phyloP scores from a whole-genome alignment of 1,284 basidiomycete species.

The Cryptococcus sp. region DNA sequence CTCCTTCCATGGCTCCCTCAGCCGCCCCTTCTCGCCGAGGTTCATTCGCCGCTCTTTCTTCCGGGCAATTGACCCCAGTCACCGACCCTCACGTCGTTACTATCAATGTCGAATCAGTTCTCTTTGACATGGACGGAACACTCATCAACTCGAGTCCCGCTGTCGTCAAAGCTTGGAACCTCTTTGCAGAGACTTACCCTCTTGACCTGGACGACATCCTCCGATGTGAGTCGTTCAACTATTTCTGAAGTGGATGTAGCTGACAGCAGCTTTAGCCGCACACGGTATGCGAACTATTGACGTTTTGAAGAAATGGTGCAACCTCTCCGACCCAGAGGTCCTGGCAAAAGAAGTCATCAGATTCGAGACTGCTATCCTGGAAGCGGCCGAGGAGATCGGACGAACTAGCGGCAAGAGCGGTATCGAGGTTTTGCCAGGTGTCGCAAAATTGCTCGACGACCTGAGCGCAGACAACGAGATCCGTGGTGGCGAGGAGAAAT shows the following conservation, averaged over 20 bases:
- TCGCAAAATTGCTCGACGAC: slow-evolving; percentile 44
- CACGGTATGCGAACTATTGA: slow-evolving; percentile 53
- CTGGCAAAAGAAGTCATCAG: slow-evolving; percentile 49
- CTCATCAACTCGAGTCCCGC: slow-evolving; percentile 51
- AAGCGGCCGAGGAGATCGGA: slow-evolving; percentile 48
- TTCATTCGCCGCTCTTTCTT: slow-evolving; percentile 35
- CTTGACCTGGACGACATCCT: slow-evolving; percentile 52
- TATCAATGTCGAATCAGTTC: slow-evolving; percentile 52
- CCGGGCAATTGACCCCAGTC: slow-evolving; percentile 68
- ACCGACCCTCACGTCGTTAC: slow-evolving; percentile 63
- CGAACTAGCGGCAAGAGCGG: slow-evolving; percentile 38
- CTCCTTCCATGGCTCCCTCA: slow-evolving; percentile 29
- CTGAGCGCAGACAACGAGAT: slow-evolving; percentile 38
- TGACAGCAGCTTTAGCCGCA: slow-evolving; percentile 26
- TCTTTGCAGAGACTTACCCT: slow-evolving; percentile 47
- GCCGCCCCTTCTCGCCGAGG: slow-evolving; percentile 28
- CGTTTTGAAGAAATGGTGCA: slow-evolving; percentile 52
- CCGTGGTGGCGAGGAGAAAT: slow-evolving; percentile 48
- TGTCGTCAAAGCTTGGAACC: slow-evolving; percentile 52
- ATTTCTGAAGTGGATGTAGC: not conserved
- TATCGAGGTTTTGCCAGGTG: slow-evolving; percentile 53
- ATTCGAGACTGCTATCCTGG: slow-evolving; percentile 52
- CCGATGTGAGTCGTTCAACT: slow-evolving; percentile 25
- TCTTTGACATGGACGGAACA: slow-evolving; percentile 54
- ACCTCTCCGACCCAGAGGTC: slow-evolving; percentile 44